Base-by-base conservation (phyloP, 306 rosid genomes). In the Ceratonia siliqua region DNA sequence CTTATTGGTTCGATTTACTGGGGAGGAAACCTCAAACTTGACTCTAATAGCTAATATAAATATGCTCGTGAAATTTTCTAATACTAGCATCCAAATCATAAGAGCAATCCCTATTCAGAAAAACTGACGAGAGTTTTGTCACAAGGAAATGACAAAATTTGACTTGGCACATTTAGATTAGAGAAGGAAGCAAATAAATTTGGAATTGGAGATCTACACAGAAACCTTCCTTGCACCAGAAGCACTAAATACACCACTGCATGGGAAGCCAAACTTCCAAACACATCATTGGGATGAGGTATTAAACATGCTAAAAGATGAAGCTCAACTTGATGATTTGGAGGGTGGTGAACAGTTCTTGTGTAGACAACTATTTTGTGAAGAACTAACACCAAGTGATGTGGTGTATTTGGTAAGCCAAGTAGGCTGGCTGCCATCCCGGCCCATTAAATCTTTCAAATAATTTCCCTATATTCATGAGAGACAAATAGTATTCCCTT, bases 341-440 rank as follows among this genome's bases (percentile, higher is more conserved):
- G 75, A 73, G 17, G 82, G 66, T 2, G 68, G 70, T 25, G 61
- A 66, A 18, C 52, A 77, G 4, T 49, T 65, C 42, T 36, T 73
- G 36, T 72, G 74, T 15, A 69, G 76, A 57, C 80, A 87, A 69
- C 84, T 89, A 14, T 87, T 86, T 71, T 83, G 82, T 39, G 76
- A 88, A 80, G 89, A 85, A 25, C 25, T 85, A 45, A 83, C 88
- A n/a, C 88, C 88, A 18, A 87, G 87, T 43, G 89, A 84, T 38
- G 89, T 83, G 7, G 83, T 2, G 2, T 28, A 28, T 1, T 28
- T 2, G 4, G 89, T 6, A 85, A 88, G 82, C 88, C 85, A 8
- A 81, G 80, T 64, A 84, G 84, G 20, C 82, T 83, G 32, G 86
- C 76, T 39, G 86, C 76, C 13, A 73, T 83, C 30, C 89, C 9